A percentile compares a stretch with the other conserved stretches of the same genome.
Evolutionary conservation across 495 filamentous ascomycete genomes (phyloP).

Genomic region (Xylaria telfairii): DNA sequence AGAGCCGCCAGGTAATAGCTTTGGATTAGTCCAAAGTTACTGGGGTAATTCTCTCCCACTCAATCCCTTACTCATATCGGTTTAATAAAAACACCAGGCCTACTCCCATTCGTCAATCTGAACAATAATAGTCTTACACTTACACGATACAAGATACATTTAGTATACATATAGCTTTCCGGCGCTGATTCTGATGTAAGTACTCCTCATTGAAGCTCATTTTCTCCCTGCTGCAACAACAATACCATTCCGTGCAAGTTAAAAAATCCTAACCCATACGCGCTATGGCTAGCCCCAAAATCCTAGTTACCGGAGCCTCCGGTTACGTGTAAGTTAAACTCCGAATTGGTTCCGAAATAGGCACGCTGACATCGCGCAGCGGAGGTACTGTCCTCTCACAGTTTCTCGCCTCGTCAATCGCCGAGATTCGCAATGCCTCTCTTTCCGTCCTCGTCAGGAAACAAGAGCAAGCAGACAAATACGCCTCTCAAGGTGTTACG

Average conservation of each 20-base stretch:
- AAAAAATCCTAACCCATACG: not conserved
- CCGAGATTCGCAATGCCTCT: conserved; percentile 4
- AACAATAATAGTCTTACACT: not conserved
- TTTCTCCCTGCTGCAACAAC: not conserved
- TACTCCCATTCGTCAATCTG: not conserved
- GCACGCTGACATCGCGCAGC: not conserved
- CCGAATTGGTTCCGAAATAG: not conserved
- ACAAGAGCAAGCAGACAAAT: conserved; percentile 21
- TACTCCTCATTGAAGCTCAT: not conserved
- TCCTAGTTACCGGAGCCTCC: conserved; percentile 4
- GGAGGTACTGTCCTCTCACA: conserved; percentile 13
- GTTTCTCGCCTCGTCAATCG: not conserved
- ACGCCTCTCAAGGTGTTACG: not conserved
- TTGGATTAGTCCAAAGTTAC: too few species aligned
- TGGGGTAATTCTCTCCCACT: not conserved
- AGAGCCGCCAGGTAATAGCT: not conserved
- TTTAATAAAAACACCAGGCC: not conserved
- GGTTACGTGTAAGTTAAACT: conserved; percentile 13
- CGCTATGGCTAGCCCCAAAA: not conserved
- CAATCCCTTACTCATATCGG: not conserved
- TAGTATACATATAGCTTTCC: not conserved
- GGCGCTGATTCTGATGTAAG: not conserved
- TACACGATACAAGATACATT: not conserved
- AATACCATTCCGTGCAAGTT: not conserved
- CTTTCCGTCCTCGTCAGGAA: conserved; percentile 27